These are phyloP conservation scores for Ambrosia hybrid DNA, from an alignment of 140 eudicot genomes.

Conservation along the genomic window DNA sequence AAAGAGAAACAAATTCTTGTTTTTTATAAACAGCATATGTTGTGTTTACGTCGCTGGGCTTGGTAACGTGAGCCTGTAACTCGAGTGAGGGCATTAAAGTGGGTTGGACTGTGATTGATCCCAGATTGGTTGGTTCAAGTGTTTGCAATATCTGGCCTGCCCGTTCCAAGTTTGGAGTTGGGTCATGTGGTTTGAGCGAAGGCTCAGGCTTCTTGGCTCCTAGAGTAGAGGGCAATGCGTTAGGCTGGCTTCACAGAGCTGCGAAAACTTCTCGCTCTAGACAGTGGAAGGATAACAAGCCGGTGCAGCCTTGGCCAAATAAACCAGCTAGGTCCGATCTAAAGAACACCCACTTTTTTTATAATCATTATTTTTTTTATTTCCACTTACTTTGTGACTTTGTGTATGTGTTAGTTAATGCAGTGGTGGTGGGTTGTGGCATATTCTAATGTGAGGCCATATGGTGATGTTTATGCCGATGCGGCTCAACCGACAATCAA, in stretches of 20 bases:
- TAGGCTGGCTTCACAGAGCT: slow-evolving; percentile 42
- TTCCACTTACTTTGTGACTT: too few relatives aligned
- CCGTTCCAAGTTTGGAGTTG: slow-evolving; percentile 2
- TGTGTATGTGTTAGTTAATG: too few relatives aligned
- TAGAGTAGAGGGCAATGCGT: slow-evolving; percentile 30
- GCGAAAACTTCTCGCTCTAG: slow-evolving; percentile 28
- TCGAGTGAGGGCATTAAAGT: too few relatives aligned
- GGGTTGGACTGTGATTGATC: neutral
- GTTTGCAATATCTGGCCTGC: neutral
- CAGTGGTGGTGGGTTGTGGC: slow-evolving; percentile 75
- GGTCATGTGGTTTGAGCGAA: slow-evolving; percentile 1
- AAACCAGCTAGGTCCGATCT: neutral
- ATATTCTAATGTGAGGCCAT: slow-evolving; percentile 39
- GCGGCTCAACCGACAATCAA: slow-evolving; percentile 34
- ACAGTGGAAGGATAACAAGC: slow-evolving; percentile 33
- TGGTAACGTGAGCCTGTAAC: too few relatives aligned
- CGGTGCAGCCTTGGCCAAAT: slow-evolving; percentile 4
- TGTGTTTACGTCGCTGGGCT: too few relatives aligned
- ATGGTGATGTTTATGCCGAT: slow-evolving; percentile 38
- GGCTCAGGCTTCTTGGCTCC: neutral
- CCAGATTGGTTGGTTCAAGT: neutral
- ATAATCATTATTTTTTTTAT: too few relatives aligned
- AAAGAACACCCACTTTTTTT: neutral
- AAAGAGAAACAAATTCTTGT: too few relatives aligned
- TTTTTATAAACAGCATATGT: too few relatives aligned